These are phyloP conservation scores for Ustilago cynodontis DNA, from an alignment of 1,284 basidiomycete species.

Conservation along the genomic window DNA sequence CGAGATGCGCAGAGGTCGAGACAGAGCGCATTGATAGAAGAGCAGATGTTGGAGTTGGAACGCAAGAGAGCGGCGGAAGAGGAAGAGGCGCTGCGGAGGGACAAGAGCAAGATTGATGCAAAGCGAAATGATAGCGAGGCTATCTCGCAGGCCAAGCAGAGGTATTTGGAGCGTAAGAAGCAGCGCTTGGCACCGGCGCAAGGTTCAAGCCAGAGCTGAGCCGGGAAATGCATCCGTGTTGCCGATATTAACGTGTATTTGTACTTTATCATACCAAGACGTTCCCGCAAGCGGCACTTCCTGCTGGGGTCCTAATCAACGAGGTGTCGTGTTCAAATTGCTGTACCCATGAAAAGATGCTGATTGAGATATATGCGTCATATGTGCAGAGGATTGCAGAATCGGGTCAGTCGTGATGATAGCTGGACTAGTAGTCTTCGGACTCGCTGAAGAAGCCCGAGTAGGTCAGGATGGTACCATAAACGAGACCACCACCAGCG, in stretches of 20 bases:
- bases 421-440: conserved; percentile 55
- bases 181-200: conserved; percentile 29
- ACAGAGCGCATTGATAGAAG: conserved; percentile 54
- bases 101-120: conserved; percentile 35
- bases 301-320: too few species aligned
- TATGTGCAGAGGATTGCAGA: conserved; percentile 30
- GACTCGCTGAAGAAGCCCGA: conserved; percentile 64
- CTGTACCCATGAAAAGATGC: conserved; percentile 22
- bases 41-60: conserved; percentile 60
- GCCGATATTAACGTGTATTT: conserved; percentile 6
- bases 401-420: too few species aligned
- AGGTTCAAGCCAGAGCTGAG: neutral
- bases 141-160: conserved; percentile 50
- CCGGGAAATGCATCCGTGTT: neutral
- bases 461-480: conserved; percentile 78
- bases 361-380: conserved; percentile 1
- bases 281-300: neutral
- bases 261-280: conserved; percentile 2
- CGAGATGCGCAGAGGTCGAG: conserved; percentile 50
- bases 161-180: conserved; percentile 70
- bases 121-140: conserved; percentile 45
- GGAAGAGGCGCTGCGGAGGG: conserved; percentile 24
- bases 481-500: conserved; percentile 91
- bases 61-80: conserved; percentile 40
- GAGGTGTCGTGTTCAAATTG: too few species aligned